Evolutionary conservation across 1,284 basidiomycete species (phyloP), one percentile per base, ranked within the genome.

Genomic region (Thelephora terrestris): DNA sequence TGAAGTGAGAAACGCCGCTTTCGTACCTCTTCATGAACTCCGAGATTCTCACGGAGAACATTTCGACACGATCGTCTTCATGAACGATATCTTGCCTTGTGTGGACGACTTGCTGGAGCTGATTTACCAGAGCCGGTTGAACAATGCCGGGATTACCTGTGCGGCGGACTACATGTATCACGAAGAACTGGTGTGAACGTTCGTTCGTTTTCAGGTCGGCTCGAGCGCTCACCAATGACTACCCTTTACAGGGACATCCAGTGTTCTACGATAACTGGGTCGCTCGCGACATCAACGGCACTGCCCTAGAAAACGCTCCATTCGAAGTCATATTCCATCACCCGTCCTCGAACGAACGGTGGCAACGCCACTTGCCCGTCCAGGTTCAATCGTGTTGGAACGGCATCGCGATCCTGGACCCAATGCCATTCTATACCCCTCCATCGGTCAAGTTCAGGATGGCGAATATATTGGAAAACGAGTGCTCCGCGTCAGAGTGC

Each of bases 251-350:
- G 76, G 77, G 78, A 17, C 75, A 89, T 0, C 92, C 92, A 2
- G 92, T 96, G 20, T 96, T 96, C 67, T 95, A 96, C 69, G 93
- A 96, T 63, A 96, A 95, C 66, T 96, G 93, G 93, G 93, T 97
- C 32, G 92, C 93, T 1, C 79, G 93, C 43, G 93, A 97, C 65
- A 90, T 96, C 70, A 97, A 97, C 67, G 93, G 93, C 32, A 96
- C 93, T 0, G 93, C 93, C 1, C 75, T 97, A 48, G 93, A 96
- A 66, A 97, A 97, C 63, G 92, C 91, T 0, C 93, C 93, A 0
- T 97, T 97, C 57, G 93, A 96, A 65, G 69, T 75, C 53, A 84
- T 97, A 53, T 95, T 97, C 75, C 90, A 90, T 61, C 83, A 96
- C 61, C 62, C 74, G 16, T 68, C 78, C 29, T 88, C 85, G 1